Evolutionary conservation across 306 rosid species (phyloP).

Genomic region (Ochetophila trinervis): DNA sequence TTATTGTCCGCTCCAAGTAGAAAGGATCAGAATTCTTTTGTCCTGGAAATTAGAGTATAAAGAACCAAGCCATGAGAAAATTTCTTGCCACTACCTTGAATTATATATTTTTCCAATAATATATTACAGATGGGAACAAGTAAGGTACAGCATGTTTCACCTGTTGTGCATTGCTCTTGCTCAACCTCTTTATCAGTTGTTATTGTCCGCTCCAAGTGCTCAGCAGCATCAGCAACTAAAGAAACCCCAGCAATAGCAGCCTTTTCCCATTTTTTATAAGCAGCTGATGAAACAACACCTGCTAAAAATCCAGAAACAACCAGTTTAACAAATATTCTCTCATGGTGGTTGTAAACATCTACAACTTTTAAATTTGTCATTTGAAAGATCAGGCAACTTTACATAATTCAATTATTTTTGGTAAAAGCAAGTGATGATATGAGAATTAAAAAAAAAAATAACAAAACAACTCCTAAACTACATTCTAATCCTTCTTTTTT

Average conservation of each 20-base stretch:
- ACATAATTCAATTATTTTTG: neutral
- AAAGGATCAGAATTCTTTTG: constrained; percentile 43
- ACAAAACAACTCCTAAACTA: too few relatives aligned
- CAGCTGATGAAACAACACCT: constrained; percentile 64
- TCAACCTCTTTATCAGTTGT: constrained; percentile 54
- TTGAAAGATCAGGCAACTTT: neutral
- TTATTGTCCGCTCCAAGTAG: constrained; percentile 79
- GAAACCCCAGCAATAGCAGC: constrained; percentile 99
- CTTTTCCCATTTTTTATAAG: constrained; percentile 95
- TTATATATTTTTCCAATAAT: constrained; percentile 7
- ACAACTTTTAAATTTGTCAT: neutral
- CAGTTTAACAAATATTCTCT: constrained; percentile 8
- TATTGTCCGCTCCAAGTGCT: constrained; percentile 84
- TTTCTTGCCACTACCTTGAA: constrained; percentile 18
- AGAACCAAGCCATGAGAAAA: constrained; percentile 13
- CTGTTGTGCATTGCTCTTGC: constrained; percentile 50
- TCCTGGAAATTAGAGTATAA: constrained; percentile 48
- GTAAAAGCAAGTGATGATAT: too few relatives aligned
- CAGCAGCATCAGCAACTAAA: constrained; percentile 99
- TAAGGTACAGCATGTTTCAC: constrained; percentile 29
- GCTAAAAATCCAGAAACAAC: constrained; percentile 24
- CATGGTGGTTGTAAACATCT: neutral
- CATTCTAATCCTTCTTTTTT: too few relatives aligned
- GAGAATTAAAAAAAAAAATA: too few relatives aligned
- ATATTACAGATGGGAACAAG: constrained; percentile 8